Base-by-base conservation (phyloP, 2,329 filamentous ascomycete species). In the Mycosphaerelloides madeirae region DNA sequence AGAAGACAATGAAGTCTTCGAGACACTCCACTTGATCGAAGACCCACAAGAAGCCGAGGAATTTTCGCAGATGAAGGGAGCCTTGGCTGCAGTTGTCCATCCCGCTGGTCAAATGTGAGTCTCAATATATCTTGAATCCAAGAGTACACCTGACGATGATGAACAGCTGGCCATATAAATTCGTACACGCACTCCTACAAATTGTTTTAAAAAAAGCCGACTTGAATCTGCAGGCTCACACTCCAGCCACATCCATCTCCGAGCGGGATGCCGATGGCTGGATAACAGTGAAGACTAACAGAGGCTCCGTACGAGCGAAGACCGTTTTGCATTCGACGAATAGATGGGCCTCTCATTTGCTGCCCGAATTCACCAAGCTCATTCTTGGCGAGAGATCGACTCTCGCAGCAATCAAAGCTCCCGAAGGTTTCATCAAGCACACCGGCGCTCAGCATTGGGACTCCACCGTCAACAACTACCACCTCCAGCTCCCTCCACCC, bases 401-500 rank as follows among this genome's bases (percentile, higher is more conserved):
- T 6, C 38, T 65, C n/a, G 57, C 54, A 14, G 59, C 60, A 3
- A 53, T 64, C 44, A 60, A 61, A 46, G 59, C 60, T 2, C 62
- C 61, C 6, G 51, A 54, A 33, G 55, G 55, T 4, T 58, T 61
- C 22, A 54, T 64, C 42, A 61, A 58, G 41, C 50, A 57, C 35
- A 62, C 60, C 1, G 62, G 62, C 18, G 54, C 62, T 11, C 61
- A 64, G 43, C 62, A 64, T 19, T 64, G 58, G 58, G 61, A 62
- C 41, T 35, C 33, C 31, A 22, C 37, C n/a, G 53, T 63, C 31
- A 62, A 63, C 41, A 64, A 65, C 44, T 64, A 65, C 44, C 59
- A 63, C 39, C 47, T 62, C 1, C 62, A 65, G 48, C 46, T 62
- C 8, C 60, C 62, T 3, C 50, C 60, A 6, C 62, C 62, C 1